Conservation (phyloP, 352 stramenopile genomes). For the Phytophthora gonapodyides region DNA sequence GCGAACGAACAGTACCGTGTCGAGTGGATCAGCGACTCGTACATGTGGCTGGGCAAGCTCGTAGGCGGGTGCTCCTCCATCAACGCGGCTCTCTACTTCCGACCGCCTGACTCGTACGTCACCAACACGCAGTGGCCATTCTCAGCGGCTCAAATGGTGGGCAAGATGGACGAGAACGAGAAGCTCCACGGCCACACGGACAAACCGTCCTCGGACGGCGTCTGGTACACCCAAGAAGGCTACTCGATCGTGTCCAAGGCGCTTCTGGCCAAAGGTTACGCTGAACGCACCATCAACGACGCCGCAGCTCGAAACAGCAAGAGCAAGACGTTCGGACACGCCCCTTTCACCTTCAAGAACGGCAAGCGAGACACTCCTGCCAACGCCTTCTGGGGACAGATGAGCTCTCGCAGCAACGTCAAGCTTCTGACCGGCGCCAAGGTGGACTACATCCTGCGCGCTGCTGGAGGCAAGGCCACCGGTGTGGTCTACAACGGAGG, state of each 20-base stretch:
- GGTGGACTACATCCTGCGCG: conserved; percentile 55
- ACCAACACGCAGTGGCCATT: conserved; percentile 54
- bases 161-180: conserved; percentile 62
- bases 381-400: conserved; percentile 46
- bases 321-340: conserved; percentile 55
- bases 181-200: conserved; percentile 49
- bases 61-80: conserved; percentile 83
- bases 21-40: conserved; percentile 50
- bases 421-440: conserved; percentile 46
- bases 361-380: conserved; percentile 56
- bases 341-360: conserved; percentile 58
- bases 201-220: conserved; percentile 49
- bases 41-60: conserved; percentile 74
- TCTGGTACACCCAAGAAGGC: conserved; percentile 58
- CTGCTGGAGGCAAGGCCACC: conserved; percentile 38
- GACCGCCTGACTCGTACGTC: conserved; percentile 55
- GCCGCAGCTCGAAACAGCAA: conserved; percentile 51
- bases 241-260: conserved; percentile 50
- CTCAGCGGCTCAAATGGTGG: conserved; percentile 59
- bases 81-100: conserved; percentile 87
- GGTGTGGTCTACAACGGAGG: conserved; percentile 53
- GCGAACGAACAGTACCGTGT: conserved; percentile 53
- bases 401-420: conserved; percentile 54
- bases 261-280: conserved; percentile 40
- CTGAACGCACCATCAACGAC: conserved; percentile 50